Evolutionary conservation across 805 yeast species (phyloP).

Genomic region (Barnettozyma pratensis): DNA sequence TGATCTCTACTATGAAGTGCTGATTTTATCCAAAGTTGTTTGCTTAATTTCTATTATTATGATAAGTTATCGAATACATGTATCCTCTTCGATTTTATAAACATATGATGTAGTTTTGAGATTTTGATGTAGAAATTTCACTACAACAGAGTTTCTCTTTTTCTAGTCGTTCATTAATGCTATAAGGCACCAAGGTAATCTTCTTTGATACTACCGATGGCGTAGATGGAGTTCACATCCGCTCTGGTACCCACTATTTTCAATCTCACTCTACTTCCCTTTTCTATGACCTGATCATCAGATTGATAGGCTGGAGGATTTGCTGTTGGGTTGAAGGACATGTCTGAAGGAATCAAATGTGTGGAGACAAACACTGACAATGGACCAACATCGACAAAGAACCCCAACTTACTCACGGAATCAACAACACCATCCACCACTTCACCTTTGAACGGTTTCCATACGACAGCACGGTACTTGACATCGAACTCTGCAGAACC

Average conservation of each 20-base stretch:
- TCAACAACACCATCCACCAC: constrained; percentile 97
- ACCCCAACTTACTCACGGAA: constrained; percentile 90
- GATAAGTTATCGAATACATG: too few species aligned
- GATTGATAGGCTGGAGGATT: constrained; percentile 98
- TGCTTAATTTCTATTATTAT: too few species aligned
- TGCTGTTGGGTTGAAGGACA: constrained; percentile 90
- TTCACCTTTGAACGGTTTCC: constrained; percentile 98
- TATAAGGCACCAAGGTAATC: constrained; percentile 85
- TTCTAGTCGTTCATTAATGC: constrained; percentile 1
- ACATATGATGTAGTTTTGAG: too few species aligned
- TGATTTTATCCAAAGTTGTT: too few species aligned
- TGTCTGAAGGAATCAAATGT: constrained; percentile 89
- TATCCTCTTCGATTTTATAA: too few species aligned
- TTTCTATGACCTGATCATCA: constrained; percentile 91
- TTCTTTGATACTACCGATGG: constrained; percentile 96
- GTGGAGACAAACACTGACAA: constrained; percentile 90
- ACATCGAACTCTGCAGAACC: constrained; percentile 97
- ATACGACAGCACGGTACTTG: constrained; percentile 91
- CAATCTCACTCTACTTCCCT: constrained; percentile 88
- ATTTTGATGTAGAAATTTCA: too few species aligned
- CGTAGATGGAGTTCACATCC: constrained; percentile 95
- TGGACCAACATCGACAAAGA: constrained; percentile 98
- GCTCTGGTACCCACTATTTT: constrained; percentile 97
- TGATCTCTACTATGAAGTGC: too few species aligned
- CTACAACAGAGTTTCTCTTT: neutral